Conservation (phyloP, 2,329 filamentous ascomycete species). For the Pseudogymnoascus sp. region DNA sequence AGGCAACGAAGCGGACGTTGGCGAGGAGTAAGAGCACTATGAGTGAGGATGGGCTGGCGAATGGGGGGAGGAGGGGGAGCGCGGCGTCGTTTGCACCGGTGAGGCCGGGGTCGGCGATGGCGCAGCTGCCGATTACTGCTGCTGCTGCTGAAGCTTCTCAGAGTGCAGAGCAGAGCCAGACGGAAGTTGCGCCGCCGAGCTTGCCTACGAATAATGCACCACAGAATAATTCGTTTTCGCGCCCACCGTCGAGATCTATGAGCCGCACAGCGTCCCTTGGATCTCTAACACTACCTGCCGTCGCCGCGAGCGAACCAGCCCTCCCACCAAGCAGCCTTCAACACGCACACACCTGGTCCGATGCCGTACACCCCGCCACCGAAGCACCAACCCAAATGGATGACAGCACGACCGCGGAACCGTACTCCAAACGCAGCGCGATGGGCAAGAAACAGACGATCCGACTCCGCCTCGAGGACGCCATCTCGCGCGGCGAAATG, state of each 20-base stretch:
- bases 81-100: not conserved
- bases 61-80: constrained; percentile 2
- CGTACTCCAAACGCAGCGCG: constrained; percentile 14
- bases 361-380: constrained; percentile 36
- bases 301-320: constrained; percentile 45
- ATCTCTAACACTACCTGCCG: constrained; percentile 26
- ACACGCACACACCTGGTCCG: constrained; percentile 36
- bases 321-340: constrained; percentile 32
- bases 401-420: not conserved
- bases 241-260: constrained; percentile 35
- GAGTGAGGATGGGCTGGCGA: constrained; percentile 23
- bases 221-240: constrained; percentile 26
- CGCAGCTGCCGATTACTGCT: not conserved
- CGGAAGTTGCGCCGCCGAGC: not conserved
- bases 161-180: not conserved
- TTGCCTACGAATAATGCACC: constrained; percentile 9
- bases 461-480: constrained; percentile 49
- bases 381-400: constrained; percentile 25
- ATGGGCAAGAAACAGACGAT: constrained; percentile 25
- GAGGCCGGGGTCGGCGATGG: constrained; percentile 13
- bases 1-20: constrained; percentile 21
- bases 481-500: constrained; percentile 71
- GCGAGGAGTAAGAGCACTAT: constrained; percentile 19
- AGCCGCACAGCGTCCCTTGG: constrained; percentile 24
- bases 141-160: not conserved